Percentiles rank a stretch among this genome's conserved stretches.
phyloP scores from a whole-genome alignment of 352 stramenopile species.

The Globisporangium lucens region DNA sequence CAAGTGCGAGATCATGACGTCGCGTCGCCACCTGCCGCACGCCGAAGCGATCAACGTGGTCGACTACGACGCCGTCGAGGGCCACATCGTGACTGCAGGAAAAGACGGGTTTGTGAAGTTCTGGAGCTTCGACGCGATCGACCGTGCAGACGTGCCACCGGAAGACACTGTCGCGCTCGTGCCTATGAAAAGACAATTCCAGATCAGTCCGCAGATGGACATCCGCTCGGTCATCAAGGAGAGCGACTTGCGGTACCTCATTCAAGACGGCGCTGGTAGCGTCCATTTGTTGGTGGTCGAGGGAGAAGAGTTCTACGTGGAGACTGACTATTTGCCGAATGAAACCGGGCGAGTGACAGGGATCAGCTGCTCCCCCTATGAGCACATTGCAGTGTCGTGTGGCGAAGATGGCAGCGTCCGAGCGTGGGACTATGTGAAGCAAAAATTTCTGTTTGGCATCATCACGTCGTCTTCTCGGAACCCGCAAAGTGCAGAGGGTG shows the following conservation, averaged over 20 bases:
- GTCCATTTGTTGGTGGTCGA: constrained; percentile 49
- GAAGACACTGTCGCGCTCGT: constrained; percentile 81
- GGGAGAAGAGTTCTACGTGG: constrained; percentile 36
- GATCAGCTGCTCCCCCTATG: constrained; percentile 78
- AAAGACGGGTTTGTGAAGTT: constrained; percentile 89
- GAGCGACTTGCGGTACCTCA: constrained; percentile 36
- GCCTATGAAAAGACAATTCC: constrained; percentile 54
- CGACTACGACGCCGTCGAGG: constrained; percentile 42
- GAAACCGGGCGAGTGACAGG: constrained; percentile 66
- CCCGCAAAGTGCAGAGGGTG: constrained; percentile 11
- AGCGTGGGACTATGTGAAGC: constrained; percentile 83
- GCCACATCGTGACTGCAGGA: constrained; percentile 63
- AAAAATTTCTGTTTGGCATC: constrained; percentile 14
- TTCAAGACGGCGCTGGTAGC: constrained; percentile 55
- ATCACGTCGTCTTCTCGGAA: constrained; percentile 11
- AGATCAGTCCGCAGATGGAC: constrained; percentile 53
- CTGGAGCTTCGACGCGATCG: constrained; percentile 86
- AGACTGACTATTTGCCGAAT: constrained; percentile 59
- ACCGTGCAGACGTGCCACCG: constrained; percentile 79
- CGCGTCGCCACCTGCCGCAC: constrained; percentile 66
- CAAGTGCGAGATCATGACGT: constrained; percentile 89
- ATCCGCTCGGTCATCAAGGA: constrained; percentile 67
- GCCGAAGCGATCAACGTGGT: constrained; percentile 71
- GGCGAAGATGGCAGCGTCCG: constrained; percentile 84
- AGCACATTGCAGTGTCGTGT: constrained; percentile 82